A percentile compares a stretch with the other conserved stretches of the same genome.
Evolutionary conservation across 352 stramenopile species (phyloP).

Genomic region (Phytophthora pini): DNA sequence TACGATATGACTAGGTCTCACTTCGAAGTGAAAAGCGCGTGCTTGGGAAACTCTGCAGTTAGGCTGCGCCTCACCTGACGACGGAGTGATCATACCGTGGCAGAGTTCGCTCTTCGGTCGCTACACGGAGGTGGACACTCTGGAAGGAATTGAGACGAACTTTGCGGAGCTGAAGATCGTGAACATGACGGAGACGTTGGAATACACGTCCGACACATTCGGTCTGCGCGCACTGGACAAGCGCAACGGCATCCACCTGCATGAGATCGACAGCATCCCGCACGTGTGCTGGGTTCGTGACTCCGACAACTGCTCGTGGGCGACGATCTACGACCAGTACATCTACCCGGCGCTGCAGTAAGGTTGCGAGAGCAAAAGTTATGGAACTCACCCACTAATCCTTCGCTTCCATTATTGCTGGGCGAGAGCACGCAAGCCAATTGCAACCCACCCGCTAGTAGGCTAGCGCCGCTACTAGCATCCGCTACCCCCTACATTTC

Average conservation of each 20-base stretch:
- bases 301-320: constrained; percentile 18
- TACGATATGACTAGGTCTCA: too few species aligned
- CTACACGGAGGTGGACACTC: constrained; percentile 1
- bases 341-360: constrained; percentile 29
- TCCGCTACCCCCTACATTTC: too few species aligned
- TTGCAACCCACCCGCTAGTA: too few species aligned
- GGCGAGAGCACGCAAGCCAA: too few species aligned
- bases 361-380: too few species aligned
- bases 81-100: constrained; percentile 27
- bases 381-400: too few species aligned
- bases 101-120: constrained; percentile 3
- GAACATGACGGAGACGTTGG: constrained; percentile 32
- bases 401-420: too few species aligned
- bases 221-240: constrained; percentile 41
- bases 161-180: constrained; percentile 36
- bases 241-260: constrained; percentile 25
- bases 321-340: constrained; percentile 11
- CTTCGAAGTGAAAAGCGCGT: too few species aligned
- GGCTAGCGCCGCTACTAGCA: too few species aligned
- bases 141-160: constrained; percentile 23
- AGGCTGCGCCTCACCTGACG: constrained; percentile 29
- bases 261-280: constrained; percentile 24
- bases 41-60: too few species aligned
- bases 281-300: constrained; percentile 44
- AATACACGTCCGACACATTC: constrained; percentile 51